Evolutionary conservation across 1,284 basidiomycete genomes (phyloP).

Genomic region (Ceratobasidium sp.): DNA sequence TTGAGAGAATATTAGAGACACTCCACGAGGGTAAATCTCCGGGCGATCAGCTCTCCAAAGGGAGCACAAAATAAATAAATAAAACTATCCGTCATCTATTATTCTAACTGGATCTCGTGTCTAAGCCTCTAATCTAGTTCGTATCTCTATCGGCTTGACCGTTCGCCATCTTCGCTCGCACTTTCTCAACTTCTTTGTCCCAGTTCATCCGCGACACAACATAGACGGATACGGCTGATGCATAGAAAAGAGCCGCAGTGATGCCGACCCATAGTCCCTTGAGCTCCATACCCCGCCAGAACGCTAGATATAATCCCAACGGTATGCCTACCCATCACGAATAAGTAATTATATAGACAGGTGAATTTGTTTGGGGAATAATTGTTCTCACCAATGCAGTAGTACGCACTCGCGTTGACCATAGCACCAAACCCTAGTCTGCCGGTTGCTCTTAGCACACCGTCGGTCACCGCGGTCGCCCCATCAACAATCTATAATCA

Average conservation of each 20-base stretch:
- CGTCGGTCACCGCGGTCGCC: slow-evolving; percentile 41
- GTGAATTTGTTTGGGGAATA: neutral
- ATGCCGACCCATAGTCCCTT: slow-evolving; percentile 36
- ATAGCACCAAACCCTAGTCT: slow-evolving; percentile 46
- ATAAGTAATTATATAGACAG: neutral
- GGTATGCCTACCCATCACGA: slow-evolving; percentile 26
- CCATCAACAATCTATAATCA: slow-evolving; percentile 45
- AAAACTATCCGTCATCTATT: too few species aligned
- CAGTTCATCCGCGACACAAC: slow-evolving; percentile 21
- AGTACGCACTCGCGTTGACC: slow-evolving; percentile 47
- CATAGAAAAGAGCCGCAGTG: slow-evolving; percentile 34
- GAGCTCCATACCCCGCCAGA: slow-evolving; percentile 35
- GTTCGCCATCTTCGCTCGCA: neutral
- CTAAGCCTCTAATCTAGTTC: too few species aligned
- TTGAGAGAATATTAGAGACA: too few species aligned
- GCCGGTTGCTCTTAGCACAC: slow-evolving; percentile 45
- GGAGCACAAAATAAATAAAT: too few species aligned
- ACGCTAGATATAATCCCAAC: slow-evolving; percentile 28
- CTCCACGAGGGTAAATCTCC: too few species aligned
- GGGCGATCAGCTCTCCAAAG: too few species aligned
- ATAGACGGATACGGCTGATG: slow-evolving; percentile 27
- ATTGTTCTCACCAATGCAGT: slow-evolving; percentile 45
- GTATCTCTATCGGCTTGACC: neutral
- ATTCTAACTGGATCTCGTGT: too few species aligned
- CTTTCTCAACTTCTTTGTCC: slow-evolving; percentile 33